Conservation (phyloP, 1,139 yeast genomes). For the Yamadazyma buinensis region DNA sequence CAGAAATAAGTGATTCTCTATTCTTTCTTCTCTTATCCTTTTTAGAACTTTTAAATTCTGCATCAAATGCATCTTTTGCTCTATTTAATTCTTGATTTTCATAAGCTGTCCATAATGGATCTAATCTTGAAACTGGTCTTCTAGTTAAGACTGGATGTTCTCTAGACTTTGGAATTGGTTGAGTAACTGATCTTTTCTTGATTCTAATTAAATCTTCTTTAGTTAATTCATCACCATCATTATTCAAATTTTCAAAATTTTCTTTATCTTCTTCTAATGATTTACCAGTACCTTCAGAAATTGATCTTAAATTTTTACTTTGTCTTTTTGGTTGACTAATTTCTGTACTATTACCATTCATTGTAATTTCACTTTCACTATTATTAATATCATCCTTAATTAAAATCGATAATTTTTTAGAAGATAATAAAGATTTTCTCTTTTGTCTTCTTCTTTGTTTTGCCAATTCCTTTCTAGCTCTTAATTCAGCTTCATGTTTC, state of each 20-base stretch:
- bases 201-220: conserved; percentile 39
- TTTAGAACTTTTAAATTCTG: conserved; percentile 27
- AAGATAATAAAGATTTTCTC: conserved; percentile 40
- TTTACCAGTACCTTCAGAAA: conserved; percentile 33
- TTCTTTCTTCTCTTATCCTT: conserved; percentile 22
- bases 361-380: conserved; percentile 28
- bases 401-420: conserved; percentile 38
- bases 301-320: conserved; percentile 31
- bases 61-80: conserved; percentile 43
- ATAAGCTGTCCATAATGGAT: conserved; percentile 54
- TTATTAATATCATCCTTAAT: conserved; percentile 34
- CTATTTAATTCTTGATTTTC: conserved; percentile 47
- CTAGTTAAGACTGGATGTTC: conserved; percentile 42
- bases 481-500: conserved; percentile 47
- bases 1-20: conserved; percentile 40
- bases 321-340: conserved; percentile 40
- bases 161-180: conserved; percentile 36
- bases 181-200: conserved; percentile 48
- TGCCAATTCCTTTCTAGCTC: conserved; percentile 44
- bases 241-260: conserved; percentile 31
- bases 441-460: conserved; percentile 43
- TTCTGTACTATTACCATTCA: conserved; percentile 16
- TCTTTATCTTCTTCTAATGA: conserved; percentile 7
- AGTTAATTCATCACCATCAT: conserved; percentile 33
- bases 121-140: conserved; percentile 69